A percentile compares a stretch with the other conserved stretches of the same genome.
Evolutionary conservation across 805 yeast genomes (phyloP).

Genomic region (Brettanomyces bruxellensis): DNA sequence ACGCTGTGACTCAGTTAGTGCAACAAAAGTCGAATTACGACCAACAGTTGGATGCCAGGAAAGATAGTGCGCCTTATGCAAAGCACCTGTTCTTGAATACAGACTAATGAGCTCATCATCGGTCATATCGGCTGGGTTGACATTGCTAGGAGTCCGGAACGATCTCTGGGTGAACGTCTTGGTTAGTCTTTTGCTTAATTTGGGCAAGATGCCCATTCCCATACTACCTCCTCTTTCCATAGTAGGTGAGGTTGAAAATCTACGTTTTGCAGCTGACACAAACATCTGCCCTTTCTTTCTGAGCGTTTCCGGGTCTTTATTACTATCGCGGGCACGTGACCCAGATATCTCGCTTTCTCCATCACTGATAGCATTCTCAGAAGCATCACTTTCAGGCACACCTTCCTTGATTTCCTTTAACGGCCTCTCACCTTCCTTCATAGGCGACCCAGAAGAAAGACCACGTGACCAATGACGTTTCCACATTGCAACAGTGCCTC

Average conservation of each 20-base stretch:
- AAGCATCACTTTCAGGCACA: neutral
- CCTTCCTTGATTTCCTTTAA: neutral
- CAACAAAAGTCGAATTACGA: constrained; percentile 85
- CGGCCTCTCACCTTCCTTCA: neutral
- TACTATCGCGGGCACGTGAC: neutral
- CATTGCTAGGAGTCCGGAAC: neutral
- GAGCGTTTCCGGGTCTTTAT: neutral
- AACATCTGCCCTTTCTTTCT: neutral
- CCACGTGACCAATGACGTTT: neutral
- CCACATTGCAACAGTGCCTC: neutral
- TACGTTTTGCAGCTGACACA: constrained; percentile 3
- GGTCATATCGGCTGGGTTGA: constrained; percentile 7
- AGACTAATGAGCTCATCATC: constrained; percentile 25
- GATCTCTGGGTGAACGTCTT: constrained; percentile 10
- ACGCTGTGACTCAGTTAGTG: constrained; percentile 72
- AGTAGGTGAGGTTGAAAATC: neutral
- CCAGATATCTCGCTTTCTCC: neutral
- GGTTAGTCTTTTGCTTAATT: constrained; percentile 4
- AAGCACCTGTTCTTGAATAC: constrained; percentile 10
- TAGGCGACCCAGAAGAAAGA: neutral
- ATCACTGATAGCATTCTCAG: neutral
- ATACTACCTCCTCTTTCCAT: neutral
- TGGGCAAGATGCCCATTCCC: neutral
- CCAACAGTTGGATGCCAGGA: constrained; percentile 92
- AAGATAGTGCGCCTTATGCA: constrained; percentile 48